Evolutionary conservation across 768 basidiomycete genomes (phyloP), one percentile per base, ranked within the genome.

Genomic region (Lentinula edodes): DNA sequence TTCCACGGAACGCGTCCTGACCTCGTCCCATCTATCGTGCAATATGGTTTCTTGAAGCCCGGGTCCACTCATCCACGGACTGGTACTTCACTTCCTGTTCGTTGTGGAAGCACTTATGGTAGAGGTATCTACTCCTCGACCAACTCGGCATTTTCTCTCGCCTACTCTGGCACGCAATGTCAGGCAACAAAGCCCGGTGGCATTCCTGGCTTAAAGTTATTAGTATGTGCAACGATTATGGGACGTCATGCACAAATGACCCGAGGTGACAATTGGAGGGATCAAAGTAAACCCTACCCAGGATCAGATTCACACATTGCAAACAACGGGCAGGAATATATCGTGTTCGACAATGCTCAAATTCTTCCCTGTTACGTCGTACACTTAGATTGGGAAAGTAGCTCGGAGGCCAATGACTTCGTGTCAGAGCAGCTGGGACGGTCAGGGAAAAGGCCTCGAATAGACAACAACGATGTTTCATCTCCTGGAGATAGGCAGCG

Each of bases 191-290:
- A 52, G 15, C 52, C 53, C 2, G 54, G 54, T 10, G 35, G 42
- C 8, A 62, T 62, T 35, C 54, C 61, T 16, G 61, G 61, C 16
- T 28, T 57, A 23, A 62, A 62, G 42, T 18, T 62, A 34, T 16
- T 62, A 12, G 61, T 62, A 7, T 62, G 61, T n/a, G 61, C 61
- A 9, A 62, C 61, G 6, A 62, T 62, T 32, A 57, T 62, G 54
- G 61, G 61, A 18, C 61, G 61, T 18, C 28, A 35, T 34, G 61
- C 36, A 18, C 18, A 36, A 2, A 48, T 57, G 52, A 56, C 13
- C 23, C 61, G 61, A 13, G 9, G 20, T 3, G 61, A 57, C 38
- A 62, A 62, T 18, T 62, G 61, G 61, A 55, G 54, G 35, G 54
- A 62, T 6, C 61, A 62, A 32, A 46, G 41, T 32, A 39, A 46